Percentiles rank a stretch among this genome's conserved stretches.
Conservation (phyloP, 352 stramenopile genomes). For the Globisporangium middletonii region DNA sequence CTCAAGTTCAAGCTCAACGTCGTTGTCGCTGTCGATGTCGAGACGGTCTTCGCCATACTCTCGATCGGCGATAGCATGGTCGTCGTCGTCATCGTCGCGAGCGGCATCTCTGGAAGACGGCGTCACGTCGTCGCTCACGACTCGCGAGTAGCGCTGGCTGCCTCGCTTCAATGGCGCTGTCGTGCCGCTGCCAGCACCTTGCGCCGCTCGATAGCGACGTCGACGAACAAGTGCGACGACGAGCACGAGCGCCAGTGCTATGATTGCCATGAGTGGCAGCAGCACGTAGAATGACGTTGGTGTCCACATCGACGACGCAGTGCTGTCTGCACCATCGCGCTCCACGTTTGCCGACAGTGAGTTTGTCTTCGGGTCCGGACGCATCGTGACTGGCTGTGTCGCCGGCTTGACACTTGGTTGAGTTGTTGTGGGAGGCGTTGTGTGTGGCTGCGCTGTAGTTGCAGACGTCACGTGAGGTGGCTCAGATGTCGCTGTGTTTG, state of each 20-base stretch:
- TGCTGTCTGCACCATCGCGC: neutral
- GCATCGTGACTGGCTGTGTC: neutral
- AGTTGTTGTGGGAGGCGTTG: neutral
- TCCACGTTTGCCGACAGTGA: slow-evolving; percentile 1
- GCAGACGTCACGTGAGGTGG: neutral
- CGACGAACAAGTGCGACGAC: slow-evolving; percentile 8
- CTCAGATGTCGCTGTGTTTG: neutral
- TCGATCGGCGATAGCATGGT: slow-evolving; percentile 5
- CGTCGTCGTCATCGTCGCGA: slow-evolving; percentile 13
- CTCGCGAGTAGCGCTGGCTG: slow-evolving; percentile 10
- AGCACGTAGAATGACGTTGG: slow-evolving; percentile 14
- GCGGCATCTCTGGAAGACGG: slow-evolving; percentile 1
- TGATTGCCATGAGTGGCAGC: slow-evolving; percentile 10
- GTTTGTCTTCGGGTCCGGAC: neutral
- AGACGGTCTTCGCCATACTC: neutral
- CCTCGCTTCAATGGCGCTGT: slow-evolving; percentile 1
- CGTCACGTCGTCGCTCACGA: slow-evolving; percentile 16
- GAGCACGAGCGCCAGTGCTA: slow-evolving; percentile 7
- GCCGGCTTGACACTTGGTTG: neutral
- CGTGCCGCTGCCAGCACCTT: neutral
- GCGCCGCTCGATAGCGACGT: neutral
- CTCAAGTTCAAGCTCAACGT: slow-evolving; percentile 5
- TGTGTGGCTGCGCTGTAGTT: neutral
- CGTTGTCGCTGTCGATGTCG: slow-evolving; percentile 3
- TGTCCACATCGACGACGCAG: neutral